These are phyloP conservation scores for Hyphodiscus sp. DNA, from an alignment of 2,329 filamentous ascomycete genomes.

Conservation along the genomic window DNA sequence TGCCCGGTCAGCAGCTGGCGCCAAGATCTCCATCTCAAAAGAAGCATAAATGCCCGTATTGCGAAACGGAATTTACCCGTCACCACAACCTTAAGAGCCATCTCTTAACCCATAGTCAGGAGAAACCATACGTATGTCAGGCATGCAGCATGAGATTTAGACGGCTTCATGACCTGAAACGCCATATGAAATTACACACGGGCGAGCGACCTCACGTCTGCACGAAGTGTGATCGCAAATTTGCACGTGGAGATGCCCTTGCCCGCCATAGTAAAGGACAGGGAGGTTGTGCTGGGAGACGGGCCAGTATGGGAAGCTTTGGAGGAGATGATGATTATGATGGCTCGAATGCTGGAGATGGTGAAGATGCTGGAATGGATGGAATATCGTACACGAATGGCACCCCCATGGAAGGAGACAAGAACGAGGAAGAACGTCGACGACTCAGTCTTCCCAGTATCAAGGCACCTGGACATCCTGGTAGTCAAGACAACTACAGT, in stretches of 20 bases:
- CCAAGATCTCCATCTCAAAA: conserved; percentile 71
- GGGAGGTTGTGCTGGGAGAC: conserved; percentile 86
- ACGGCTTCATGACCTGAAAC: conserved; percentile 88
- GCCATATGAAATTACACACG: conserved; percentile 93
- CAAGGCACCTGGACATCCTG: conserved; percentile 49
- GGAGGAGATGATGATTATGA: conserved; percentile 70
- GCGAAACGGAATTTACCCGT: conserved; percentile 91
- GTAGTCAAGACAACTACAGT: conserved; percentile 30
- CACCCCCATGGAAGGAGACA: conserved; percentile 49
- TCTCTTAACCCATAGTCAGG: conserved; percentile 93
- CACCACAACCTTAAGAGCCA: conserved; percentile 98
- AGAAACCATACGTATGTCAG: conserved; percentile 92
- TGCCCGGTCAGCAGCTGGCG: conserved; percentile 41
- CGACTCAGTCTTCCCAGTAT: conserved; percentile 68
- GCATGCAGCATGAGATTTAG: conserved; percentile 92
- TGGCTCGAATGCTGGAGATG: conserved; percentile 43
- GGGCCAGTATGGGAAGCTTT: conserved; percentile 79
- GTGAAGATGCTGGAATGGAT: conserved; percentile 51
- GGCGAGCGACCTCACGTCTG: conserved; percentile 94
- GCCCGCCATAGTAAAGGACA: conserved; percentile 94
- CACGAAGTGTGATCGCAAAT: conserved; percentile 88
- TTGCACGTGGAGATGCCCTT: conserved; percentile 89
- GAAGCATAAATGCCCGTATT: conserved; percentile 95
- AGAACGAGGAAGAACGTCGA: conserved; percentile 53
- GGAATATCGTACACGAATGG: conserved; percentile 43